Percentiles rank a stretch among this genome's conserved stretches.
Conservation (phyloP, 2,329 filamentous ascomycete genomes). For the Paraphaeosphaeria sporulosa region DNA sequence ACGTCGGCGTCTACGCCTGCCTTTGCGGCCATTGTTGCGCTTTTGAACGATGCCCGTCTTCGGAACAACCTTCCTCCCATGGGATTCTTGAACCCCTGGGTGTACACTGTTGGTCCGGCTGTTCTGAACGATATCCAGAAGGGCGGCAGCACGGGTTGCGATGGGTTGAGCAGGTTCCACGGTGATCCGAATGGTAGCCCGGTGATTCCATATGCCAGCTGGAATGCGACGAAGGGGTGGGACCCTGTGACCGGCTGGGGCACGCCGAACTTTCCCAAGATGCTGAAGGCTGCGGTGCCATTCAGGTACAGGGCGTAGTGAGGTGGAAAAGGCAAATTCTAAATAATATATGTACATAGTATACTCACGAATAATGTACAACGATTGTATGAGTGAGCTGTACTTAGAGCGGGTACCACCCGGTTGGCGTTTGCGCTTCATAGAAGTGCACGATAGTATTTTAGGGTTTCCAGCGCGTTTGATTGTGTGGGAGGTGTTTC, state of each 20-base stretch:
- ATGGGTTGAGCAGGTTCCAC: slow-evolving; percentile 36
- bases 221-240: slow-evolving; percentile 45
- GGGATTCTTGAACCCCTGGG: slow-evolving; percentile 67
- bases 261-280: slow-evolving; percentile 39
- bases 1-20: slow-evolving; percentile 65
- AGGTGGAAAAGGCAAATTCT: background rate
- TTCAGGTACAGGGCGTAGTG: slow-evolving; percentile 30
- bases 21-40: slow-evolving; percentile 64
- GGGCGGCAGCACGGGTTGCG: slow-evolving; percentile 49
- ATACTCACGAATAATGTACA: background rate
- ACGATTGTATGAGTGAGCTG: too few relatives aligned
- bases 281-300: slow-evolving; percentile 38
- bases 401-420: too few relatives aligned
- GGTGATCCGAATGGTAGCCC: slow-evolving; percentile 39
- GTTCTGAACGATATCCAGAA: slow-evolving; percentile 57
- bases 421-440: too few relatives aligned
- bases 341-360: background rate
- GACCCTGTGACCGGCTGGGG: slow-evolving; percentile 44
- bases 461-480: too few relatives aligned
- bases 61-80: slow-evolving; percentile 57
- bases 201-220: slow-evolving; percentile 39
- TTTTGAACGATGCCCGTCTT: slow-evolving; percentile 68
- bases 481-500: too few relatives aligned
- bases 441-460: too few relatives aligned
- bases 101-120: slow-evolving; percentile 57